Conservation (phyloP, 306 rosid genomes). For the Bauhinia variegata region DNA sequence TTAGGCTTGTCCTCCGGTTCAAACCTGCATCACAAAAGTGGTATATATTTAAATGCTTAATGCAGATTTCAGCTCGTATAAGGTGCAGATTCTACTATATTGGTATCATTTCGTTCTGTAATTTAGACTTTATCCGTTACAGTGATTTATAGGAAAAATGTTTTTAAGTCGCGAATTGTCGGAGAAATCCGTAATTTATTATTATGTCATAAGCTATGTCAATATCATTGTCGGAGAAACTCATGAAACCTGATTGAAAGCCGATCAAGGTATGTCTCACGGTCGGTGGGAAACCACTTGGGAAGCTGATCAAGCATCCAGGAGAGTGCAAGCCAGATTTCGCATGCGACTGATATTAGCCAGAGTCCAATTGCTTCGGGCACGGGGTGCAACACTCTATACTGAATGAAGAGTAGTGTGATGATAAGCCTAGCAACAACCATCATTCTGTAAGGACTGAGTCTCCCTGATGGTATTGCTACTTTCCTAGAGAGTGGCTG, state of each 20-base stretch:
- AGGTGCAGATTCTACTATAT: not conserved
- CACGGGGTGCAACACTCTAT: constrained; percentile 81
- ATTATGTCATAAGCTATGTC: not conserved
- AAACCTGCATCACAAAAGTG: constrained; percentile 56
- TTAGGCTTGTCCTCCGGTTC: constrained; percentile 89
- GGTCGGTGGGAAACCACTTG: constrained; percentile 95
- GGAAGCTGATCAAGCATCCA: constrained; percentile 97
- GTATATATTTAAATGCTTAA: constrained; percentile 20
- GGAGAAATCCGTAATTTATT: too few relatives aligned
- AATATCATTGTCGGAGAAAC: constrained; percentile 18
- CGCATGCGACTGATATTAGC: constrained; percentile 83
- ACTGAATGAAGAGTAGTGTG: constrained; percentile 68
- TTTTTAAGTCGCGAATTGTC: not conserved
- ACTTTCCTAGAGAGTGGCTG: constrained; percentile 95
- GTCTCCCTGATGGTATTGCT: constrained; percentile 82
- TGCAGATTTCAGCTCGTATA: constrained; percentile 12
- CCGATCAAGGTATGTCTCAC: constrained; percentile 93
- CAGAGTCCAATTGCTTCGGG: constrained; percentile 87
- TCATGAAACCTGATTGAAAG: constrained; percentile 75
- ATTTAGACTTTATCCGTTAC: not conserved
- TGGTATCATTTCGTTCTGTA: not conserved
- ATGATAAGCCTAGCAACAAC: constrained; percentile 72
- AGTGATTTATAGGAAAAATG: not conserved
- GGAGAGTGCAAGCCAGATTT: constrained; percentile 89
- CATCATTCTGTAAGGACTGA: constrained; percentile 93